These are phyloP conservation scores for Nasturtium officinale DNA, from an alignment of 345 rosid genomes.

Conservation along the genomic window DNA sequence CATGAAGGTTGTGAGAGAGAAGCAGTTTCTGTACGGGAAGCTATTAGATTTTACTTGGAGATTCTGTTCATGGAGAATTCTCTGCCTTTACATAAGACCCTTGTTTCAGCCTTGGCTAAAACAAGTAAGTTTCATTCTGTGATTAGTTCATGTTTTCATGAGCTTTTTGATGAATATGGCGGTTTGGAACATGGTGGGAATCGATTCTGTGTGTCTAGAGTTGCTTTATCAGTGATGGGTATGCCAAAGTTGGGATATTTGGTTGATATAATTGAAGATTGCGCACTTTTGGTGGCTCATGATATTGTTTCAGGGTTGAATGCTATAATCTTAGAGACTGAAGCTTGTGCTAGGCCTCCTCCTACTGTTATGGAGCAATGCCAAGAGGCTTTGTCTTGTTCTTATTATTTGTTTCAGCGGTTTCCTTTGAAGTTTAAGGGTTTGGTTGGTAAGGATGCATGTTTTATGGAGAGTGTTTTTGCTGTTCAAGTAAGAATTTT, in stretches of 20 bases:
- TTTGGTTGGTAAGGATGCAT: slow-evolving; percentile 44
- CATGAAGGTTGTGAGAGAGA: slow-evolving; percentile 34
- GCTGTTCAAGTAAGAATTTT: slow-evolving; percentile 62
- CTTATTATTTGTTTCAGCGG: slow-evolving; percentile 89
- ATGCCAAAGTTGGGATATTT: slow-evolving; percentile 86
- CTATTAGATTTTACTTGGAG: slow-evolving; percentile 63
- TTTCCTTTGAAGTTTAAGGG: slow-evolving; percentile 62
- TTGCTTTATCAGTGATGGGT: slow-evolving; percentile 79
- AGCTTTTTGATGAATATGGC: slow-evolving; percentile 68
- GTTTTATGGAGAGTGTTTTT: slow-evolving; percentile 59
- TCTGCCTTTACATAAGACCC: slow-evolving; percentile 71
- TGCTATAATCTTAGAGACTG: slow-evolving; percentile 59
- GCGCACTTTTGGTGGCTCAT: slow-evolving; percentile 69
- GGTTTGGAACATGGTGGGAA: slow-evolving; percentile 47
- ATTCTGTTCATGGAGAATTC: slow-evolving; percentile 84
- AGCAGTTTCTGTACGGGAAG: slow-evolving; percentile 39
- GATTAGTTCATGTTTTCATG: slow-evolving; percentile 58
- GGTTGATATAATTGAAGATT: slow-evolving; percentile 70
- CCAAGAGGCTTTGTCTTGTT: slow-evolving; percentile 88
- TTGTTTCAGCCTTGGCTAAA: slow-evolving; percentile 73
- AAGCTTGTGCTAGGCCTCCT: slow-evolving; percentile 75
- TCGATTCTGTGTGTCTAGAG: slow-evolving; percentile 79
- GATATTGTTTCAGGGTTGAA: slow-evolving; percentile 75
- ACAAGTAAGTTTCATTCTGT: slow-evolving; percentile 50
- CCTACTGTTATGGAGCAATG: slow-evolving; percentile 94